A percentile compares a stretch with the other conserved stretches of the same genome.
phyloP scores from a whole-genome alignment of 2,329 filamentous ascomycete species.

The Monosporascus sp. region DNA sequence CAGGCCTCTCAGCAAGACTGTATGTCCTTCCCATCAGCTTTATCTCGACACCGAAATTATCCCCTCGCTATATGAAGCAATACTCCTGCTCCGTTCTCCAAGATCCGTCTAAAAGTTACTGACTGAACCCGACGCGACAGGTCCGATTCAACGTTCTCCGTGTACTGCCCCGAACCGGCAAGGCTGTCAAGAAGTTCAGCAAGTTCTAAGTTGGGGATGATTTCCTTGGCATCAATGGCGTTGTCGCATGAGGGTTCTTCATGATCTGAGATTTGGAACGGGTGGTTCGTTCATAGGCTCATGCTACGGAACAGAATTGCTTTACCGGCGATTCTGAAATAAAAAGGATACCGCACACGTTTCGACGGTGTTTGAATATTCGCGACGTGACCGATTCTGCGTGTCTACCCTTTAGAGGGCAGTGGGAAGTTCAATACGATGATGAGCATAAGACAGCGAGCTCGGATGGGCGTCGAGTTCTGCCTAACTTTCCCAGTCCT shows the following conservation, averaged over 20 bases:
- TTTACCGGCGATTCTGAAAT: slow-evolving; percentile 29
- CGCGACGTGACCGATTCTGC: background rate
- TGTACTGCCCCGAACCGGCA: slow-evolving; percentile 94
- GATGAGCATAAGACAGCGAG: no score
- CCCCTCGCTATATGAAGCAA: background rate
- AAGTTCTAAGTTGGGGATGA: slow-evolving; percentile 77
- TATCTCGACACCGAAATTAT: background rate
- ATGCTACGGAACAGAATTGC: slow-evolving; percentile 28
- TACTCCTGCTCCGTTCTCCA: no score
- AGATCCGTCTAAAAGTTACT: background rate
- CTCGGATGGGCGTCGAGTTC: no score
- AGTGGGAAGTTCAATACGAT: no score
- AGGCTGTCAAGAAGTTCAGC: slow-evolving; percentile 94
- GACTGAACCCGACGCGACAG: slow-evolving; percentile 37
- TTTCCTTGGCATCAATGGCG: slow-evolving; percentile 49
- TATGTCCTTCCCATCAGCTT: slow-evolving; percentile 48
- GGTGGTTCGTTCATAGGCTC: slow-evolving; percentile 30
- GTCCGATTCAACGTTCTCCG: slow-evolving; percentile 99
- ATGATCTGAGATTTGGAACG: slow-evolving; percentile 32
- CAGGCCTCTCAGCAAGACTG: slow-evolving; percentile 98
- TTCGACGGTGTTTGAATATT: no score
- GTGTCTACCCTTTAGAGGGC: background rate
- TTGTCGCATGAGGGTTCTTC: slow-evolving; percentile 43
- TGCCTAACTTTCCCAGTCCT: no score
- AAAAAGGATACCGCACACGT: slow-evolving; percentile 13